Percentiles rank a stretch among this genome's conserved stretches.
These are phyloP conservation scores for Zarea fungicola DNA, from an alignment of 2,329 filamentous ascomycete genomes.

Conservation along the genomic window DNA sequence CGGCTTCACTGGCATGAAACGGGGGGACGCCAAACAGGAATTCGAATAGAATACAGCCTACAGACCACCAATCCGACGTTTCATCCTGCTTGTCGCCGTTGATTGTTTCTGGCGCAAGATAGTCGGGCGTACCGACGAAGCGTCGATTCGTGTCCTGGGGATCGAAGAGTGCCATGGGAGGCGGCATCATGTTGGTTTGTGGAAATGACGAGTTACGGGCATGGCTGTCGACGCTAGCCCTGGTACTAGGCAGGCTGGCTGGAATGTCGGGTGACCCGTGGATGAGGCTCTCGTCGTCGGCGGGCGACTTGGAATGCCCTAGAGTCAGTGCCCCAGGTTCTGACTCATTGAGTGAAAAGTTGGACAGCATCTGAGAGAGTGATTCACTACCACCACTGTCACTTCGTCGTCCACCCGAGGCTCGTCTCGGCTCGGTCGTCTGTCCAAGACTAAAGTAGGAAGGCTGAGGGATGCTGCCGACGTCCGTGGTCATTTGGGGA, in stretches of 20 bases:
- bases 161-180: constrained; percentile 91
- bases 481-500: constrained; percentile 76
- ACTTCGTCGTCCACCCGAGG: constrained; percentile 73
- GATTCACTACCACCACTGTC: constrained; percentile 90
- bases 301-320: constrained; percentile 45
- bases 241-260: constrained; percentile 29
- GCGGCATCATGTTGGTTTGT: constrained; percentile 70
- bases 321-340: constrained; percentile 39
- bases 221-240: constrained; percentile 30
- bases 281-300: constrained; percentile 71
- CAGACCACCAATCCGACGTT: constrained; percentile 99
- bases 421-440: constrained; percentile 56
- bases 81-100: constrained; percentile 93
- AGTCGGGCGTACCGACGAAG: constrained; percentile 96
- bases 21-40: constrained; percentile 91
- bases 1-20: constrained; percentile 84
- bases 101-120: constrained; percentile 94
- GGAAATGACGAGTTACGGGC: constrained; percentile 27
- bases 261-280: constrained; percentile 74
- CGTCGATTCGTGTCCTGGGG: constrained; percentile 87
- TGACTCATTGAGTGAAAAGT: constrained; percentile 66
- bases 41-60: constrained; percentile 97
- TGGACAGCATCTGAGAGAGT: constrained; percentile 74
- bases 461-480: constrained; percentile 65
- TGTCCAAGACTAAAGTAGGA: constrained; percentile 83